Evolutionary conservation across 306 rosid genomes (phyloP).

Genomic region (Cucumis cinereus): DNA sequence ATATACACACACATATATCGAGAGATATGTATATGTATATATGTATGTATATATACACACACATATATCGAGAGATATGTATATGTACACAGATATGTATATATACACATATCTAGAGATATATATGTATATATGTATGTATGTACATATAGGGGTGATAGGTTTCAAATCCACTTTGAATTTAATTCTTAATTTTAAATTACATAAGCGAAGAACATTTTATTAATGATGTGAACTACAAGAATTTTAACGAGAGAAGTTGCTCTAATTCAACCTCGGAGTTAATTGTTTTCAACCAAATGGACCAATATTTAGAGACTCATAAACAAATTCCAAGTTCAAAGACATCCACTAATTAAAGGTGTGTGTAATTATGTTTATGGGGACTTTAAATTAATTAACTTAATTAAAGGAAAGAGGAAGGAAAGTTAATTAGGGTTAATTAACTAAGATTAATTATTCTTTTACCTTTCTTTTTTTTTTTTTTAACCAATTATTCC

Average conservation of each 20-base stretch:
- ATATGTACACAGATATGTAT: too few relatives aligned
- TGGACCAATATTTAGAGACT: neutral
- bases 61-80: too few relatives aligned
- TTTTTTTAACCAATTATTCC: too few relatives aligned
- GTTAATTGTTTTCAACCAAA: neutral
- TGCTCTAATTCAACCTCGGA: neutral
- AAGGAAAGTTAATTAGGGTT: neutral
- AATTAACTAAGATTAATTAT: neutral
- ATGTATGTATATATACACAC: too few relatives aligned
- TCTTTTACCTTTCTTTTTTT: neutral
- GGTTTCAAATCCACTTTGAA: neutral
- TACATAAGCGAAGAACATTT: neutral
- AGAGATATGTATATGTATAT: too few relatives aligned
- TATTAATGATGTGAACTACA: neutral
- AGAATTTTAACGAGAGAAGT: neutral
- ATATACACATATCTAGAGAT: too few relatives aligned
- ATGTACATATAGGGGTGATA: too few relatives aligned
- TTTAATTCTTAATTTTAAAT: neutral
- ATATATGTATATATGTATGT: too few relatives aligned
- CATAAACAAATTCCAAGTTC: neutral
- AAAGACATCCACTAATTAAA: neutral
- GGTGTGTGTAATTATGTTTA: neutral
- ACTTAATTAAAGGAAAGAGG: neutral
- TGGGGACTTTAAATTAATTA: neutral
- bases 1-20: too few relatives aligned